A percentile compares a stretch with the other conserved stretches of the same genome.
Evolutionary conservation across 192 early-diverging fungal species (phyloP).

Genomic region (Coemansia sp.): DNA sequence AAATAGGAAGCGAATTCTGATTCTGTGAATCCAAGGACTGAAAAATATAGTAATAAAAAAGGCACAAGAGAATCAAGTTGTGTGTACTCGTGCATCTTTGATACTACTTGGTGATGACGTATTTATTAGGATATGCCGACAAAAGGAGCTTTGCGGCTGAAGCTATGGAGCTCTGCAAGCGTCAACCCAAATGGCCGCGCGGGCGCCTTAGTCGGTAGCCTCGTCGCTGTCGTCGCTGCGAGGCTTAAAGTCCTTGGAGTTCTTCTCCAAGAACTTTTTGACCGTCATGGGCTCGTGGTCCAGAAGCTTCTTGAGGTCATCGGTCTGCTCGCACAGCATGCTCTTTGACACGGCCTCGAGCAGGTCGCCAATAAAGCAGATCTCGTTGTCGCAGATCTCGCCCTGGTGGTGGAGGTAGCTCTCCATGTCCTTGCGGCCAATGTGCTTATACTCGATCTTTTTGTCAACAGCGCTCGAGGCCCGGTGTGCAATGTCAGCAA

Average conservation of each 20-base stretch:
- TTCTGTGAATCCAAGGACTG: no score
- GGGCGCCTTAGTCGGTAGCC: neutral
- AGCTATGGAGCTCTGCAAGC: neutral
- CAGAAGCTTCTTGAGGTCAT: constrained; percentile 37
- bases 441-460: constrained; percentile 28
- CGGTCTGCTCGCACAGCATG: constrained; percentile 21
- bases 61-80: no score
- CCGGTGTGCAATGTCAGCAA: constrained; percentile 20
- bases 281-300: constrained; percentile 37
- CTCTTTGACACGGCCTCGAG: constrained; percentile 31
- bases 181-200: neutral
- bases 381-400: constrained; percentile 20
- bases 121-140: no score
- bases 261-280: constrained; percentile 37
- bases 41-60: no score
- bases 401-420: constrained; percentile 24
- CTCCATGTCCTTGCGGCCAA: constrained; percentile 22
- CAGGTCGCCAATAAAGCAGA: constrained; percentile 31
- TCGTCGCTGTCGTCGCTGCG: neutral
- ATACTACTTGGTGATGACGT: no score
- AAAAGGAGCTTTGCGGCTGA: neutral
- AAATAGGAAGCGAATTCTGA: no score
- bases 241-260: constrained; percentile 45
- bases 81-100: no score
- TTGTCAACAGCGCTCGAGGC: constrained; percentile 25